A percentile compares a stretch with the other conserved stretches of the same genome.
phyloP scores from a whole-genome alignment of 164 flowering plant species.

The Hamamelis virginiana region DNA sequence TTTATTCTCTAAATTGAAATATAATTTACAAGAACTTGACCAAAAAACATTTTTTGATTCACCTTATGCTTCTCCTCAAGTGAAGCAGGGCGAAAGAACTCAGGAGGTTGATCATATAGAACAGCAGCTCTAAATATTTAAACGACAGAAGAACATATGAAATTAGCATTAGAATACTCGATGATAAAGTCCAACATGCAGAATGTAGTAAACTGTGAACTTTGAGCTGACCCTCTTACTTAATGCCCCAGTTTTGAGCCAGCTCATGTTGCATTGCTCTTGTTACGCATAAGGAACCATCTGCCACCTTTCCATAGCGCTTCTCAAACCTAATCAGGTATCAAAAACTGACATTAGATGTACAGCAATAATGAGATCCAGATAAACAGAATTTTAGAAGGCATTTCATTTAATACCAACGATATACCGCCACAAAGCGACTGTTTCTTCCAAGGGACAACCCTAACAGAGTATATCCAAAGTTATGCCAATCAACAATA shows the following conservation, averaged over 20 bases:
- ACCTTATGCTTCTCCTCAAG: constrained; percentile 87
- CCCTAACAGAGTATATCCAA: constrained; percentile 84
- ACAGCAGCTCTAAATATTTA: constrained; percentile 66
- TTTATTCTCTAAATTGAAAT: background rate
- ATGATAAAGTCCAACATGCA: background rate
- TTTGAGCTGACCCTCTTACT: constrained; percentile 44
- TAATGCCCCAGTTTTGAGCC: constrained; percentile 92
- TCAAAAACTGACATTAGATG: background rate
- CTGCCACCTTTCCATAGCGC: constrained; percentile 76
- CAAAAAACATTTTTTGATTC: background rate
- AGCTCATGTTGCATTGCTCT: constrained; percentile 96
- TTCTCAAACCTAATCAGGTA: constrained; percentile 70
- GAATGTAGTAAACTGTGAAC: background rate
- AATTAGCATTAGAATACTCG: background rate
- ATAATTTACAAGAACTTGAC: background rate
- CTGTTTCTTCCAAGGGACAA: constrained; percentile 84
- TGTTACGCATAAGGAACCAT: constrained; percentile 90
- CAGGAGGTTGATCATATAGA: constrained; percentile 95
- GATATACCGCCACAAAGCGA: constrained; percentile 67
- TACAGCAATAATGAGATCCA: too few species aligned
- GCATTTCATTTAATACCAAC: constrained; percentile 49
- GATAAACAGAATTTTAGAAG: constrained; percentile 5
- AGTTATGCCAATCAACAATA: constrained; percentile 94
- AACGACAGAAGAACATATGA: constrained; percentile 7
- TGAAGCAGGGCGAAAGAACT: constrained; percentile 80